A percentile compares a stretch with the other conserved stretches of the same genome.
These are phyloP conservation scores for Pseudonectria buxi DNA, from an alignment of 2,329 filamentous ascomycete species.

Conservation along the genomic window DNA sequence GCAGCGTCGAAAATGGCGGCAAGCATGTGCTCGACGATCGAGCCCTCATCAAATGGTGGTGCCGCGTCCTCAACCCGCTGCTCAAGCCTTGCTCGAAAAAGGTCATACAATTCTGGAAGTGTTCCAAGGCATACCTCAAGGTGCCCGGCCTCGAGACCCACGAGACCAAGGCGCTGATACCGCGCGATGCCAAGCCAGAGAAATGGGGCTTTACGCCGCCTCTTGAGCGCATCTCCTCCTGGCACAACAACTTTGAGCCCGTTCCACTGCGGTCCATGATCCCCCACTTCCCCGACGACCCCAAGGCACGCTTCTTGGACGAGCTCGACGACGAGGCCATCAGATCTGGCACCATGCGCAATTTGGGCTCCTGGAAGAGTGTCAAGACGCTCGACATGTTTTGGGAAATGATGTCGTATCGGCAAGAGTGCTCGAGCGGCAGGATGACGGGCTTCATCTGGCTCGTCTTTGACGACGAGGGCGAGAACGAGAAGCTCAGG, in stretches of 20 bases:
- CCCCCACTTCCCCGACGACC: conserved; percentile 89
- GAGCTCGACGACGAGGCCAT: conserved; percentile 81
- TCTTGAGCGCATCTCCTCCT: conserved; percentile 58
- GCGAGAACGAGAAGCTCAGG: conserved; percentile 7
- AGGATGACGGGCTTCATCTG: conserved; percentile 91
- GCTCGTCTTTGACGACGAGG: conserved; percentile 67
- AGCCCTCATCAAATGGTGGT: conserved; percentile 94
- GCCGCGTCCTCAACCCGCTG: conserved; percentile 73
- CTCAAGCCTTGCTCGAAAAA: conserved; percentile 41
- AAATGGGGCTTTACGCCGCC: conserved; percentile 67
- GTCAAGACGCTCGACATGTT: conserved; percentile 83
- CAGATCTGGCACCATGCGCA: conserved; percentile 47
- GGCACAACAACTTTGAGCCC: conserved; percentile 48
- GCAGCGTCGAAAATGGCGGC: conserved; percentile 72
- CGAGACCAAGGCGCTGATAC: conserved; percentile 75
- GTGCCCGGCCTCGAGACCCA: conserved; percentile 80
- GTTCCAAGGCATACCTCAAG: conserved; percentile 70
- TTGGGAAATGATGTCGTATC: conserved; percentile 97
- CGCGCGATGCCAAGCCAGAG: conserved; percentile 41
- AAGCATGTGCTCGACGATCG: conserved; percentile 93
- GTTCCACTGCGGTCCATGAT: conserved; percentile 79
- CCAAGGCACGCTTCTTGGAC: conserved; percentile 81
- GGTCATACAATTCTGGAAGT: conserved; percentile 31
- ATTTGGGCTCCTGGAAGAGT: conserved; percentile 69
- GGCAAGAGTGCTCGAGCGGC: conserved; percentile 92